Conservation (phyloP, 441 rosid genomes). For the Bocquillonia castaneifolia region DNA sequence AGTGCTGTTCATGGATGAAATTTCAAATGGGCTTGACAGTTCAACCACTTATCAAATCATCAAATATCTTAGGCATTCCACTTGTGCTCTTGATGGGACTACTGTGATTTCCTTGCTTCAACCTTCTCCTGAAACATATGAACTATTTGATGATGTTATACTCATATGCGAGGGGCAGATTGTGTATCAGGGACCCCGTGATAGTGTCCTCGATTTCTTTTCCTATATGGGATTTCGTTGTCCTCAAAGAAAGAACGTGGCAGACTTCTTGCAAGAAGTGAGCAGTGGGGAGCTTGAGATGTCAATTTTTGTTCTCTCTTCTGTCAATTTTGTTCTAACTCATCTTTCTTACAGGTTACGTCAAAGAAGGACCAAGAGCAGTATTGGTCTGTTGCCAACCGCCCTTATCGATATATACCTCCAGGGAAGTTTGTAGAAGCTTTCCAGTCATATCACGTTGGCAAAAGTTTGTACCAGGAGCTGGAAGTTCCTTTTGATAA, state of each 20-base stretch:
- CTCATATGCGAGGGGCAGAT: slow-evolving; percentile 93
- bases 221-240: slow-evolving; percentile 71
- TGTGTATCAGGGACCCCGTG: slow-evolving; percentile 86
- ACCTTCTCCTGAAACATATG: slow-evolving; percentile 90
- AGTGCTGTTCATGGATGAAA: slow-evolving; percentile 96
- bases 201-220: slow-evolving; percentile 65
- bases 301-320: slow-evolving; percentile 10
- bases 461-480: slow-evolving; percentile 55
- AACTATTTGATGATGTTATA: slow-evolving; percentile 83
- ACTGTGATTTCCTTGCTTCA: slow-evolving; percentile 83
- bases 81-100: slow-evolving; percentile 76
- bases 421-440: slow-evolving; percentile 85
- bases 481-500: slow-evolving; percentile 72
- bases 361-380: slow-evolving; percentile 94
- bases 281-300: slow-evolving; percentile 24
- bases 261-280: slow-evolving; percentile 97
- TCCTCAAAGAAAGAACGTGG: slow-evolving; percentile 90
- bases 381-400: slow-evolving; percentile 76
- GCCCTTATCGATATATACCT: slow-evolving; percentile 70
- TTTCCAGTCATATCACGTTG: slow-evolving; percentile 51
- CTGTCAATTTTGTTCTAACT: slow-evolving; percentile 4
- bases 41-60: slow-evolving; percentile 87
- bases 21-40: slow-evolving; percentile 93
- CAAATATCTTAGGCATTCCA: slow-evolving; percentile 82
- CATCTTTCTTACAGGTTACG: slow-evolving; percentile 46